Conservation (phyloP, 1,284 basidiomycete species). For the Ustilago crameri region DNA sequence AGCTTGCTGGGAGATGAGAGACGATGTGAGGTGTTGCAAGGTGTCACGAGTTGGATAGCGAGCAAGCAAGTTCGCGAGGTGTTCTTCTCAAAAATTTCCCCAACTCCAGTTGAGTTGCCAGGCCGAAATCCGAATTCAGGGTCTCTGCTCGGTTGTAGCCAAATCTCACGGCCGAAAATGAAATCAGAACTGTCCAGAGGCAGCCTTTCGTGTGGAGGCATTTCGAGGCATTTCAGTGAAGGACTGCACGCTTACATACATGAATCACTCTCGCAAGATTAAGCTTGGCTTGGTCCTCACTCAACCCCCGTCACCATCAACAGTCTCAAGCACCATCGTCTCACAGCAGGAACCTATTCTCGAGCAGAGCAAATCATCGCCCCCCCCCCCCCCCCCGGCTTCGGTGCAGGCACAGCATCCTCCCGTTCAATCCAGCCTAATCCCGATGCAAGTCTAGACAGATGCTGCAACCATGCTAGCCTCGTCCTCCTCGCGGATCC, state of each 20-base stretch:
- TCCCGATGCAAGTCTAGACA: neutral
- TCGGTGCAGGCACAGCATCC: too few species aligned
- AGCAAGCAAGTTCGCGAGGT: neutral
- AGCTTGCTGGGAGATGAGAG: too few species aligned
- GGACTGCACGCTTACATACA: slow-evolving; percentile 41
- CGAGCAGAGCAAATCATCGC: too few species aligned
- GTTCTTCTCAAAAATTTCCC: slow-evolving; percentile 44
- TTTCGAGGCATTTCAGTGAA: slow-evolving; percentile 37
- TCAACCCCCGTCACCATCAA: too few species aligned
- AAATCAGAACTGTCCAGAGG: too few species aligned
- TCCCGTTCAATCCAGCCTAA: neutral
- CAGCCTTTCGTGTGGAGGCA: slow-evolving; percentile 38
- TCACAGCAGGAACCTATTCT: too few species aligned
- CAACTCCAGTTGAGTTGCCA: neutral
- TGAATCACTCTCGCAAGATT: neutral
- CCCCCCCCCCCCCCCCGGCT: too few species aligned
- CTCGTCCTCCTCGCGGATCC: slow-evolving; percentile 11
- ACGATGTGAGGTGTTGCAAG: neutral
- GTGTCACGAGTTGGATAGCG: neutral
- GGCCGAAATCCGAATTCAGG: slow-evolving; percentile 29
- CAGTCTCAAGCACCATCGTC: too few species aligned
- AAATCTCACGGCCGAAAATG: slow-evolving; percentile 1
- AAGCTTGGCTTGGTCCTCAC: too few species aligned
- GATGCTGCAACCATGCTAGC: slow-evolving; percentile 23
- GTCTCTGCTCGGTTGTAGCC: slow-evolving; percentile 11